Evolutionary conservation across 305 asterid genomes (phyloP).

Genomic region (Andrographis paniculata): DNA sequence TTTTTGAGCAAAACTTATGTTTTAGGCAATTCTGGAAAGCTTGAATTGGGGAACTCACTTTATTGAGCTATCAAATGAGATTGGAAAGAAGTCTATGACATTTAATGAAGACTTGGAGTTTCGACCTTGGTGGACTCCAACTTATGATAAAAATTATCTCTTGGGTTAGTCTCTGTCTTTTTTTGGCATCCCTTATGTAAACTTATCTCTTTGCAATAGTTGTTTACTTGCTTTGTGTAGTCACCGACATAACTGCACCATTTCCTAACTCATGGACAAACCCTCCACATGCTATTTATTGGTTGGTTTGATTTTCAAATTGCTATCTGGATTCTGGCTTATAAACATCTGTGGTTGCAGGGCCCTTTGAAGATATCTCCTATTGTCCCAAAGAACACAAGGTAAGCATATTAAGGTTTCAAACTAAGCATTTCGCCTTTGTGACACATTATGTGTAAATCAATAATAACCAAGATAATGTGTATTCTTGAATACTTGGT

Average conservation of each 20-base stretch:
- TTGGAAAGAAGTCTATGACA: conserved; percentile 58
- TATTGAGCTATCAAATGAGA: conserved; percentile 73
- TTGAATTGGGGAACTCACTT: conserved; percentile 64
- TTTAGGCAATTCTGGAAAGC: conserved; percentile 56
- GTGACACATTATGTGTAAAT: background rate
- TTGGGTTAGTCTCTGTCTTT: conserved; percentile 49
- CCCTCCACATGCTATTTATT: too few species aligned
- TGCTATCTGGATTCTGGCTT: background rate
- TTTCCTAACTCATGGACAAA: too few species aligned
- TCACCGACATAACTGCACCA: too few species aligned
- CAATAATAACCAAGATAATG: background rate
- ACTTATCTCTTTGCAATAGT: background rate
- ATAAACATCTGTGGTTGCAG: conserved; percentile 39
- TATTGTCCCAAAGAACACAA: conserved; percentile 53
- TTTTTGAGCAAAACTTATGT: conserved; percentile 16
- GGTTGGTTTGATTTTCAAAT: too few species aligned
- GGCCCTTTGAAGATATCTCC: conserved; percentile 78
- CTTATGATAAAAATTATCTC: conserved; percentile 75
- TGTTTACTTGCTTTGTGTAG: too few species aligned
- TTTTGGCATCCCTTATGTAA: conserved; percentile 9
- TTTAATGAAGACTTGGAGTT: conserved; percentile 80
- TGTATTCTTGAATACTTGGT: too few species aligned
- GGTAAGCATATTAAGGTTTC: conserved; percentile 39
- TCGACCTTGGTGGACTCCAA: conserved; percentile 99
- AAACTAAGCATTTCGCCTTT: background rate